Evolutionary conservation across 306 rosid species (phyloP).

Genomic region (Quercus agrifolia): DNA sequence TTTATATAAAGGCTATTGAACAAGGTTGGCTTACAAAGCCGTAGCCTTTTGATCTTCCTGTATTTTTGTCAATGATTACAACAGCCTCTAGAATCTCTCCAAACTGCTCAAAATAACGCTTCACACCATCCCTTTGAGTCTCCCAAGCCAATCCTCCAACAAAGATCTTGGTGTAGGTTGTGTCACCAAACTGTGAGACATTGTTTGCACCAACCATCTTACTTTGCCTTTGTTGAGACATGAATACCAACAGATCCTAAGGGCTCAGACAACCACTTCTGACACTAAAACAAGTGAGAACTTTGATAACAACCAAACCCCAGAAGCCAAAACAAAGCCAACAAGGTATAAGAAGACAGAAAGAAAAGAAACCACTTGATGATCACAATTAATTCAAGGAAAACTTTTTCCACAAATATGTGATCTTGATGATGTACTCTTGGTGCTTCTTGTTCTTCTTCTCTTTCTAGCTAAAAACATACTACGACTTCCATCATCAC

Average conservation of each 20-base stretch:
- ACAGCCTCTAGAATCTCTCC: slow-evolving; percentile 58
- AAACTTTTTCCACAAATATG: slow-evolving; percentile 26
- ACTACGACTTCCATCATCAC: slow-evolving; percentile 22
- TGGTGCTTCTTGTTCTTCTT: slow-evolving; percentile 31
- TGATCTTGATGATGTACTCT: background rate
- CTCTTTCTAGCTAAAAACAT: slow-evolving; percentile 13
- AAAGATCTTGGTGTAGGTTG: slow-evolving; percentile 54
- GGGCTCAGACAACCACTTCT: background rate
- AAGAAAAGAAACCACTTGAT: background rate
- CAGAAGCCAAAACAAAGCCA: slow-evolving; percentile 9
- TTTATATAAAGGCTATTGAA: background rate
- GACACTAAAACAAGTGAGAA: background rate
- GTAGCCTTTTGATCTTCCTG: slow-evolving; percentile 61
- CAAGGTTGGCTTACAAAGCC: slow-evolving; percentile 46
- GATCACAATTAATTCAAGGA: slow-evolving; percentile 20
- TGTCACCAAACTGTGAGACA: slow-evolving; percentile 31
- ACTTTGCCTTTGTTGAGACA: slow-evolving; percentile 41
- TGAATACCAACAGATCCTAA: slow-evolving; percentile 5
- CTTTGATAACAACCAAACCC: background rate
- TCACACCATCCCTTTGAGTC: slow-evolving; percentile 41
- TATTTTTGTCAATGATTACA: slow-evolving; percentile 48
- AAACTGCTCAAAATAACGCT: slow-evolving; percentile 52
- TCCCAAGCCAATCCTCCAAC: slow-evolving; percentile 66
- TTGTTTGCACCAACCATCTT: slow-evolving; percentile 35
- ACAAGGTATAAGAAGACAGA: slow-evolving; percentile 13